phyloP scores from a whole-genome alignment of 2,329 filamentous ascomycete species.

The Aspergillus tanneri region DNA sequence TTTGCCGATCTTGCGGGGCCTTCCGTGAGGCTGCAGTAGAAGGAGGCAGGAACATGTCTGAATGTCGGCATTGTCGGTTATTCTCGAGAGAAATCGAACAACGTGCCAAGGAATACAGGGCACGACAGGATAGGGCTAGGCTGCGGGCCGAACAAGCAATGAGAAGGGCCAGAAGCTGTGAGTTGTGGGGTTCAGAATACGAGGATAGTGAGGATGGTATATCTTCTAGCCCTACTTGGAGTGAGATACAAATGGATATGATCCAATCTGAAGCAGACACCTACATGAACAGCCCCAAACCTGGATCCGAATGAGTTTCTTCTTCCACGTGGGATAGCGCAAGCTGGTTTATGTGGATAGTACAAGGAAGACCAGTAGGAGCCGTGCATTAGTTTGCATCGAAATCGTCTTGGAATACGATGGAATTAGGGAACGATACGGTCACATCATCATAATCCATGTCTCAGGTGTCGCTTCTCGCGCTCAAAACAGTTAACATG shows the following conservation, averaged over 20 bases:
- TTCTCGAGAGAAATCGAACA: slow-evolving; percentile 10
- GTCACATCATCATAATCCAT: no score
- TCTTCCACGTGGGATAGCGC: no score
- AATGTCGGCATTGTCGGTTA: slow-evolving; percentile 9
- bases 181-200: slow-evolving; percentile 5
- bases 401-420: no score
- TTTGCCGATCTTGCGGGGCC: slow-evolving; percentile 8
- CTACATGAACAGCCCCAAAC: slow-evolving; percentile 13
- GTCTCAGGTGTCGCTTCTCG: no score
- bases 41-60: slow-evolving; percentile 4
- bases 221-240: slow-evolving; percentile 8
- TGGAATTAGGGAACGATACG: no score
- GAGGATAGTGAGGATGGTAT: slow-evolving; percentile 7
- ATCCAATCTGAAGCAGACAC: slow-evolving; percentile 8
- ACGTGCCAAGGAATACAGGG: slow-evolving; percentile 1
- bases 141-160: slow-evolving; percentile 11
- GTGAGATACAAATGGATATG: slow-evolving; percentile 11
- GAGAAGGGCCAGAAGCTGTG: slow-evolving; percentile 10
- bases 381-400: no score
- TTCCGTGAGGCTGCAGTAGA: slow-evolving; percentile 8
- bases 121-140: slow-evolving; percentile 4
- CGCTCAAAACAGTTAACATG: no score
- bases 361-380: no score
- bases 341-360: no score
- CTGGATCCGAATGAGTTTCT: slow-evolving; percentile 15